These are phyloP conservation scores for Heliosperma pusillum DNA, from an alignment of 148 eudicot species.

Conservation along the genomic window DNA sequence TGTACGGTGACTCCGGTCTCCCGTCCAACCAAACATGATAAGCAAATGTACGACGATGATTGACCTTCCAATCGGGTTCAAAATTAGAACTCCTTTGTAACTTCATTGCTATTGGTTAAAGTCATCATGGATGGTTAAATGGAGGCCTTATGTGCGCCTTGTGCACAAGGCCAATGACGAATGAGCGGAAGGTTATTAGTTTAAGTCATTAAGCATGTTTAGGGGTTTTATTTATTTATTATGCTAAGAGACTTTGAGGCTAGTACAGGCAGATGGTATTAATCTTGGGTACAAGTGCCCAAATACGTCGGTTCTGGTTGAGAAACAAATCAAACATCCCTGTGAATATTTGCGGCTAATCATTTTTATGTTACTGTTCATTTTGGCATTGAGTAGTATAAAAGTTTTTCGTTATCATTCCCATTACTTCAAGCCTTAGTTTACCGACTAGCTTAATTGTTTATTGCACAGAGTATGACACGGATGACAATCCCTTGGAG, in stretches of 20 bases:
- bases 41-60: background rate
- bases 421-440: background rate
- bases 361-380: background rate
- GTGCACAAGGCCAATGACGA: background rate
- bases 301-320: too few species aligned
- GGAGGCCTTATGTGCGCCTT: background rate
- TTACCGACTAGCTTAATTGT: slow-evolving; percentile 11
- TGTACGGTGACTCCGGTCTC: slow-evolving; percentile 39
- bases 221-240: too few species aligned
- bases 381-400: background rate
- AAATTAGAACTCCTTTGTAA: background rate
- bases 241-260: too few species aligned
- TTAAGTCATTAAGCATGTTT: too few species aligned
- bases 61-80: background rate
- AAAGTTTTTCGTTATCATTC: background rate
- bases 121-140: background rate
- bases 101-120: background rate
- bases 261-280: too few species aligned
- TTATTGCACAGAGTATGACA: slow-evolving; percentile 66
- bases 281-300: too few species aligned
- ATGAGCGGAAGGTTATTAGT: background rate
- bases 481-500: slow-evolving; percentile 60
- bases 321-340: too few species aligned
- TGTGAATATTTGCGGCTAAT: too few species aligned
- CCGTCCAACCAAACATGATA: background rate